Evolutionary conservation across 768 basidiomycete species (phyloP), one percentile per base, ranked within the genome.

Genomic region (Porphyrellus cyaneotinctus): DNA sequence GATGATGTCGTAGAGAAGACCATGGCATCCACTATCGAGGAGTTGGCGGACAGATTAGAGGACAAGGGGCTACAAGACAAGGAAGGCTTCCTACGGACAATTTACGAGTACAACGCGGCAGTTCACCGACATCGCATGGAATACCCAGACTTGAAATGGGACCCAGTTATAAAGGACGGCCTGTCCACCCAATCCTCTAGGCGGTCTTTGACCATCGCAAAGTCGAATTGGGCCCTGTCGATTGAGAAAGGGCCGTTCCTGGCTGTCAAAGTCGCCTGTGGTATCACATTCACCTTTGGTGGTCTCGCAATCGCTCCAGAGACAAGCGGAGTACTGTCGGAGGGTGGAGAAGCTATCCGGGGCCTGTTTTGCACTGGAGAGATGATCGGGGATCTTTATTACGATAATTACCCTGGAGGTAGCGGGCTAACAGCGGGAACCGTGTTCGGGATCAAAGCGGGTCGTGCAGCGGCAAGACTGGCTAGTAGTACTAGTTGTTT

Each of bases 241-340:
- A 67, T 87, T 23, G 75, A 80, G 33, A 56, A 74, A 37, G 64
- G 71, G 13, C 83, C 83, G 0, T 83, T 84, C 58, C 69, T 85
- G 63, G 85, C 84, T 3, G 81, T 87, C 30, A 84, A 82, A 59
- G 81, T 87, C 9, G 72, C 79, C 0, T 86, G 85, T 68, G 86
- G 84, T 7, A 78, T 85, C 49, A 87, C 85, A 1, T 88, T 86
- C 69, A 87, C 84, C 2, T 87, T 86, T 69, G 84, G 85, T 0
- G 85, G 85, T 1, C 64, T 87, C 3, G 79, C 76, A 0, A 79
- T 87, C 55, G 77, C 85, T 58, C 75, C 82, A 0, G 60, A 70
- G 15, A 82, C 79, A 0, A 75, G 79, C 11, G 76, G 65, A 2
- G 83, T 87, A 7, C 43, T 84, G 1, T 75, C 74, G 0, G 59